phyloP scores from a whole-genome alignment of 331 rosid genomes.

The Cydonia oblonga region DNA sequence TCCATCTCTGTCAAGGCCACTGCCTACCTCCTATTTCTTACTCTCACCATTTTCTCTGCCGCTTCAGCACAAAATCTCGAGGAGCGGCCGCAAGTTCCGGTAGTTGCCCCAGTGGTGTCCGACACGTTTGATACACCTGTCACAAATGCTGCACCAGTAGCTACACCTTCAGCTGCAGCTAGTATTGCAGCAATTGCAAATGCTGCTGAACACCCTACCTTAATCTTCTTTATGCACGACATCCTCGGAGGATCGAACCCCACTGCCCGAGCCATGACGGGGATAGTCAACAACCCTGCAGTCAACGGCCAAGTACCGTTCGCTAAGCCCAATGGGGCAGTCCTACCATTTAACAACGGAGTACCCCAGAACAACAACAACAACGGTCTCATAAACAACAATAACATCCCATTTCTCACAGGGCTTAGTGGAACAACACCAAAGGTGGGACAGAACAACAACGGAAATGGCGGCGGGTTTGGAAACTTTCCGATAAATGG shows the following conservation, averaged over 20 bases:
- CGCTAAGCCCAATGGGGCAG: slow-evolving; percentile 72
- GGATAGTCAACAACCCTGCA: slow-evolving; percentile 55
- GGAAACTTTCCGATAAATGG: slow-evolving; percentile 31
- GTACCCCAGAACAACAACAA: slow-evolving; percentile 63
- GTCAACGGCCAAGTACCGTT: slow-evolving; percentile 59
- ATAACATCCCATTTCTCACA: slow-evolving; percentile 70
- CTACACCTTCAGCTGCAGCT: neutral
- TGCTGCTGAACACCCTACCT: slow-evolving; percentile 15
- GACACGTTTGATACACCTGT: slow-evolving; percentile 4
- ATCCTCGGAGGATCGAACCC: slow-evolving; percentile 76
- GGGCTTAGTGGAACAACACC: slow-evolving; percentile 55
- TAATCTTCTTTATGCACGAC: slow-evolving; percentile 71
- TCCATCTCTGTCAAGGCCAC: slow-evolving; percentile 3
- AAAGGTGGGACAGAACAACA: slow-evolving; percentile 29
- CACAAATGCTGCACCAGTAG: slow-evolving; percentile 6
- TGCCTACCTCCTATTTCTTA: slow-evolving; percentile 14
- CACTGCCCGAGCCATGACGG: slow-evolving; percentile 61
- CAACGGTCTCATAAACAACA: slow-evolving; percentile 55
- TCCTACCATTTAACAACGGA: slow-evolving; percentile 43
- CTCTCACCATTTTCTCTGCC: slow-evolving; percentile 23
- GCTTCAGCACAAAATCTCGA: slow-evolving; percentile 37
- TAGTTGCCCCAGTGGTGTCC: slow-evolving; percentile 1
- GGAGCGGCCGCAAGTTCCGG: slow-evolving; percentile 6
- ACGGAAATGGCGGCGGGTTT: slow-evolving; percentile 16
- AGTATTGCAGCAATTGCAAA: neutral